A percentile compares a stretch with the other conserved stretches of the same genome.
Evolutionary conservation across 2,329 filamentous ascomycete genomes (phyloP).

Genomic region (Colletotrichum viniferum): DNA sequence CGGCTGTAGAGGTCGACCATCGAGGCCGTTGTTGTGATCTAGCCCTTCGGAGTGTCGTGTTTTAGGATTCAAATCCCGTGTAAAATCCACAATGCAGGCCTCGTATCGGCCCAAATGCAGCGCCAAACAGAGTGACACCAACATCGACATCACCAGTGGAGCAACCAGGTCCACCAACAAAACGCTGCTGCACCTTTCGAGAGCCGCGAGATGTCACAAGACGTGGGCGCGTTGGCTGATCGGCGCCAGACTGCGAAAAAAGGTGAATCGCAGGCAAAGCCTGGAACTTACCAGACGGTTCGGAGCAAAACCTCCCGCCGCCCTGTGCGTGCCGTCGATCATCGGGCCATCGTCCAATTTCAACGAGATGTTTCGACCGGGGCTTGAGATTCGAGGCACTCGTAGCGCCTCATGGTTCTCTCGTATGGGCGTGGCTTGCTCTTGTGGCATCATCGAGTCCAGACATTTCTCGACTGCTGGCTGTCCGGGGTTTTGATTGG

Average conservation of each 20-base stretch:
- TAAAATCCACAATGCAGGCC: background rate
- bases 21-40: background rate
- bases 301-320: background rate
- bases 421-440: conserved; percentile 10
- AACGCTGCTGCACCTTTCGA: background rate
- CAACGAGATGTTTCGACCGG: background rate
- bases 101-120: background rate
- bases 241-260: background rate
- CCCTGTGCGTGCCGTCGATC: background rate
- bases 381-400: background rate
- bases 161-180: background rate
- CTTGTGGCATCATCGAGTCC: background rate
- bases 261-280: background rate
- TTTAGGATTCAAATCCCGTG: background rate
- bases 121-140: background rate
- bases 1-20: background rate
- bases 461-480: background rate
- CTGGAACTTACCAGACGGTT: background rate
- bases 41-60: background rate
- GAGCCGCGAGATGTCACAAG: background rate
- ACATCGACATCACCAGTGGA: background rate
- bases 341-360: background rate
- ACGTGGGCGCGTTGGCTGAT: background rate
- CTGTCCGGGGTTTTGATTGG: conserved; percentile 2
- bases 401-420: background rate